phyloP scores from a whole-genome alignment of 2,329 filamentous ascomycete genomes.

The Myriosclerotinia curreyana region DNA sequence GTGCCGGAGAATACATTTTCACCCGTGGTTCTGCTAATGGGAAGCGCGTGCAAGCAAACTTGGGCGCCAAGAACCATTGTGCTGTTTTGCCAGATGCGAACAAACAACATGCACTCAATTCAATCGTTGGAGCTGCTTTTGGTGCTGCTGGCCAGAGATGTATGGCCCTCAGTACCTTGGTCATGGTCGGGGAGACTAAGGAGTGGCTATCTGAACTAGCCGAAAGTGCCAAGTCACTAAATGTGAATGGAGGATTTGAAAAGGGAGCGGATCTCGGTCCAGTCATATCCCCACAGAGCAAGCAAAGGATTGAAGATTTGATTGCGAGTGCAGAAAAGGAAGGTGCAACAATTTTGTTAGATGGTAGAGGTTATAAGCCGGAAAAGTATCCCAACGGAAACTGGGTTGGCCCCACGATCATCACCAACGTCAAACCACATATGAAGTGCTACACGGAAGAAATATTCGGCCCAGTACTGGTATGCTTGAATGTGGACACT shows the following conservation, averaged over 20 bases:
- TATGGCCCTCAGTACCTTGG: constrained; percentile 81
- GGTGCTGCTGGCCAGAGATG: constrained; percentile 82
- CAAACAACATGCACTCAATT: constrained; percentile 86
- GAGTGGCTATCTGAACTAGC: constrained; percentile 77
- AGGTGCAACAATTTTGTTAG: constrained; percentile 77
- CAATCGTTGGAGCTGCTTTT: constrained; percentile 79
- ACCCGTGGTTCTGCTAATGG: constrained; percentile 74
- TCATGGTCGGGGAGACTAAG: constrained; percentile 82
- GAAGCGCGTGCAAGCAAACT: constrained; percentile 84
- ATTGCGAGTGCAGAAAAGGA: constrained; percentile 76
- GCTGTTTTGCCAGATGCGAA: constrained; percentile 82
- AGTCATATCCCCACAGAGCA: constrained; percentile 76
- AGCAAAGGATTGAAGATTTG: constrained; percentile 71
- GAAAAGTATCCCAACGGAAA: constrained; percentile 81
- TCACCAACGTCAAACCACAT: constrained; percentile 72
- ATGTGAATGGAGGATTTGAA: constrained; percentile 79
- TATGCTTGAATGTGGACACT: constrained; percentile 74
- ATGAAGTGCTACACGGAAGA: constrained; percentile 86
- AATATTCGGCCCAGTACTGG: constrained; percentile 81
- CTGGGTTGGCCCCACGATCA: constrained; percentile 81
- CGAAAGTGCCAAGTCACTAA: constrained; percentile 68
- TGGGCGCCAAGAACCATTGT: constrained; percentile 86
- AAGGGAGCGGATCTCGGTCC: constrained; percentile 75
- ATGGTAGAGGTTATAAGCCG: constrained; percentile 72
- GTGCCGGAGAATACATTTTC: constrained; percentile 86